Conservation (phyloP, 345 rosid species). For the Salix suchowensis region DNA sequence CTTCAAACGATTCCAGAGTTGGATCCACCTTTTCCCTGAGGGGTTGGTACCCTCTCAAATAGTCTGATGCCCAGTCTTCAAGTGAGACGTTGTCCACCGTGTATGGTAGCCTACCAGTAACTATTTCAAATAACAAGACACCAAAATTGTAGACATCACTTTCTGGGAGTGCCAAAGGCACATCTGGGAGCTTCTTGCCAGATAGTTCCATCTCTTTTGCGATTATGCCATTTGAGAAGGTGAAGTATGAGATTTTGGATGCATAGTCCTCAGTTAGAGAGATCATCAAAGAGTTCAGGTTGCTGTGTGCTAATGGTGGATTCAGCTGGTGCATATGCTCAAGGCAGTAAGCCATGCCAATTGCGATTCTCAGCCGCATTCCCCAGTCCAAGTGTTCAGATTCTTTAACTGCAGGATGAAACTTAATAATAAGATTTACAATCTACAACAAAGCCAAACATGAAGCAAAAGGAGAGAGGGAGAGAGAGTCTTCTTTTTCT, state of each 20-base stretch:
- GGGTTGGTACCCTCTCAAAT: constrained; percentile 37
- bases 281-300: constrained; percentile 57
- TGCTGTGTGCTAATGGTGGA: constrained; percentile 61
- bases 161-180: constrained; percentile 30
- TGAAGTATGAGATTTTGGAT: constrained; percentile 76
- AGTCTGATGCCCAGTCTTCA: constrained; percentile 52
- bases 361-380: constrained; percentile 61
- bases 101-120: constrained; percentile 67
- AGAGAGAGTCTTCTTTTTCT: background rate
- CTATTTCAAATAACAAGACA: constrained; percentile 61
- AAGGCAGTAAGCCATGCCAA: constrained; percentile 91
- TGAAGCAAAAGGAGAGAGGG: background rate
- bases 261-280: constrained; percentile 88
- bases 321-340: constrained; percentile 82
- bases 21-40: constrained; percentile 59
- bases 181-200: constrained; percentile 39
- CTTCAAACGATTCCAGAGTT: constrained; percentile 49
- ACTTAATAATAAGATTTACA: background rate
- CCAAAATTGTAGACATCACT: constrained; percentile 68
- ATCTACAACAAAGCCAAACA: background rate
- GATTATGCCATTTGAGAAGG: constrained; percentile 43
- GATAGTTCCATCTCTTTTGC: constrained; percentile 41
- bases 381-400: constrained; percentile 90
- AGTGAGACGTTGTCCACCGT: constrained; percentile 38
- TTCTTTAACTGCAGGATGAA: constrained; percentile 57